Evolutionary conservation across 2,329 filamentous ascomycete species (phyloP).

Genomic region (Epicoccum nigrum): DNA sequence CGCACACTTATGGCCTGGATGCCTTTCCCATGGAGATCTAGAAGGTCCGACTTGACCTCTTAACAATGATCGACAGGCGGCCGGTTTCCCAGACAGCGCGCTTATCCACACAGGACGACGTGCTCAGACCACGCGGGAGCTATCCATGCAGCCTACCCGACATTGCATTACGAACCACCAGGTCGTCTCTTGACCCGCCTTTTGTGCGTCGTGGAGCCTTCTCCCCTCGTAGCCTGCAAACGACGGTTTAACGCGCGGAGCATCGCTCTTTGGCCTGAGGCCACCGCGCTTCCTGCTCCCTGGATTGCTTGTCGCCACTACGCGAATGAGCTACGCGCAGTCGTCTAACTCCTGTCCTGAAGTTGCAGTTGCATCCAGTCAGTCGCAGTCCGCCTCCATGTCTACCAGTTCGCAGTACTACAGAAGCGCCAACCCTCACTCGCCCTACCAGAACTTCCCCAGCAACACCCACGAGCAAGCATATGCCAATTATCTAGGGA

Average conservation of each 20-base stretch:
- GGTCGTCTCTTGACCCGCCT: constrained; percentile 30
- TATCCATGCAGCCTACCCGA: constrained; percentile 23
- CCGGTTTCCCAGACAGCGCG: constrained; percentile 9
- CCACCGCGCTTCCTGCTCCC: constrained; percentile 26
- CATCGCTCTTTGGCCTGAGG: constrained; percentile 29
- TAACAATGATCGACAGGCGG: constrained; percentile 11
- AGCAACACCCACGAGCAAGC: constrained; percentile 28
- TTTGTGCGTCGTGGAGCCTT: constrained; percentile 28
- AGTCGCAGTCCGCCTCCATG: constrained; percentile 35
- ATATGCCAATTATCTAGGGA: constrained; percentile 24
- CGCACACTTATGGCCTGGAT: not conserved
- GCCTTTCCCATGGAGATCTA: not conserved
- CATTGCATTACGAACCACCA: constrained; percentile 25
- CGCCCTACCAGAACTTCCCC: constrained; percentile 36
- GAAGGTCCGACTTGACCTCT: constrained; percentile 1
- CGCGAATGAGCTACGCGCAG: constrained; percentile 30
- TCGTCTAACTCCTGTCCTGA: constrained; percentile 23
- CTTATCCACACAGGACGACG: constrained; percentile 31
- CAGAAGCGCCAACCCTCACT: constrained; percentile 34
- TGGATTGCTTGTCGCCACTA: constrained; percentile 23
- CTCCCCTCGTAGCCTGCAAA: constrained; percentile 26
- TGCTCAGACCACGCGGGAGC: constrained; percentile 27
- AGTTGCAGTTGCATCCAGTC: constrained; percentile 34
- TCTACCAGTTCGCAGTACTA: constrained; percentile 40
- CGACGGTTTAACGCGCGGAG: constrained; percentile 24